Base-by-base conservation (phyloP, 345 rosid genomes). In the Eucalyptus urophylla region DNA sequence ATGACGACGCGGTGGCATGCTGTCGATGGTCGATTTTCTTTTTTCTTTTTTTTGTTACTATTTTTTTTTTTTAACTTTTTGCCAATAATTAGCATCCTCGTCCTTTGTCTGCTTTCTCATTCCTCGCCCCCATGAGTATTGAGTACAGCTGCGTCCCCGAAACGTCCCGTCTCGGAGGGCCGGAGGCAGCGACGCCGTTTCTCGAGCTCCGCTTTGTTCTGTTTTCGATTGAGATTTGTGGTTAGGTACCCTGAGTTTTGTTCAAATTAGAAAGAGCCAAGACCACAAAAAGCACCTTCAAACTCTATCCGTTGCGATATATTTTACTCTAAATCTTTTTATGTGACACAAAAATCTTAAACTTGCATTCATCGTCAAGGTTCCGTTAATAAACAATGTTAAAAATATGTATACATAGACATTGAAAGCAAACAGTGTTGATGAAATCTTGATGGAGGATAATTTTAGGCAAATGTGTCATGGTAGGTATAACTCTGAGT, bases 361-460 rank as follows among this genome's bases (percentile, higher is more conserved):
- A 51, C 1, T 51, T 51, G 8, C 22, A 0, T 51, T 51, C 56
- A 0, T 0, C 1, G 3, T 17, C 2, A 4, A 7, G 54, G 22
- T 51, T 51, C 22, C 4, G 1, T 51, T 21, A 17, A 51, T 51
- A 51, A 6, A 51, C 0, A 51, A 16, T 1, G 0, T 51, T 0
- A 51, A 51, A 51, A 51, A 51, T 17, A 0, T 7, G 56, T 17
- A 17, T 51, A 51, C 4, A 51, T 51, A 1, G 1, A 51, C 0
- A 0, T 17, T 17, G 22, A 51, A 51, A 51, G 24, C 24, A 53
- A 53, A 53, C 0, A 0, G 10, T 53, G 56, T 53, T 17, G 56
- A 51, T 1, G 0, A 17, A 17, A 51, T 51, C 56, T 51, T 0
- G 2, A 53, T 17, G 10, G 56, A 53, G 4, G 24, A 17, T 53